These are phyloP conservation scores for Noccaea bulbosa DNA, from an alignment of 345 rosid species.

Conservation along the genomic window DNA sequence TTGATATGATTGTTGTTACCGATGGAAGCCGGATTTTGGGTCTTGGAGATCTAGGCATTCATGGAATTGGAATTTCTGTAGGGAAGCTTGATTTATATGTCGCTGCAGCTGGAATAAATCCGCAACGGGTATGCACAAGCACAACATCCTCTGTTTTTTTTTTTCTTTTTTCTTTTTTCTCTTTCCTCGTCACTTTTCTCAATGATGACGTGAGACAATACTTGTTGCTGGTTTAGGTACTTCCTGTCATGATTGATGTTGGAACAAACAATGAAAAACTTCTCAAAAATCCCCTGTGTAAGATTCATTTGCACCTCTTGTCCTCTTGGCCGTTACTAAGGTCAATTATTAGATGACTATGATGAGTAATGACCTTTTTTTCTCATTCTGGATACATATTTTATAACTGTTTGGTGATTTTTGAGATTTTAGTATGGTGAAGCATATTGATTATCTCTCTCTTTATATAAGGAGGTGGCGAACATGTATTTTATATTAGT, in stretches of 20 bases:
- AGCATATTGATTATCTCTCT: conserved; percentile 2
- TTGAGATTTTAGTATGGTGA: conserved; percentile 21
- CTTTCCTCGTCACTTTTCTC: background rate
- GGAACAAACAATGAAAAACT: conserved; percentile 97
- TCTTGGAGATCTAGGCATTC: conserved; percentile 98
- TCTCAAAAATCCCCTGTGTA: conserved; percentile 82
- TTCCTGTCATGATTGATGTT: conserved; percentile 99
- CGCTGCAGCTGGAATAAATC: conserved; percentile 99
- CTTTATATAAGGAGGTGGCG: background rate
- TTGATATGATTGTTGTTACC: conserved; percentile 99
- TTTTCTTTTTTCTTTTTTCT: background rate
- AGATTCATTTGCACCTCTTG: conserved; percentile 44
- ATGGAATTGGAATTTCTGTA: conserved; percentile 93
- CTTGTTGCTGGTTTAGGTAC: conserved; percentile 62
- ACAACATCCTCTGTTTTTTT: conserved; percentile 2
- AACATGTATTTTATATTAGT: background rate
- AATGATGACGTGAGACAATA: conserved; percentile 19
- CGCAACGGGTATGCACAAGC: conserved; percentile 74
- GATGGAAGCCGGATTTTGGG: conserved; percentile 99
- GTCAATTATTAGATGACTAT: background rate
- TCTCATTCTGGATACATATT: background rate
- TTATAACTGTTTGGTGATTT: conserved; percentile 32
- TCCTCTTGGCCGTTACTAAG: background rate
- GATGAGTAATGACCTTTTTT: background rate
- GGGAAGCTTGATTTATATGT: conserved; percentile 97